Evolutionary conservation across 345 rosid species (phyloP).

Genomic region (Anastatica hierochuntica): DNA sequence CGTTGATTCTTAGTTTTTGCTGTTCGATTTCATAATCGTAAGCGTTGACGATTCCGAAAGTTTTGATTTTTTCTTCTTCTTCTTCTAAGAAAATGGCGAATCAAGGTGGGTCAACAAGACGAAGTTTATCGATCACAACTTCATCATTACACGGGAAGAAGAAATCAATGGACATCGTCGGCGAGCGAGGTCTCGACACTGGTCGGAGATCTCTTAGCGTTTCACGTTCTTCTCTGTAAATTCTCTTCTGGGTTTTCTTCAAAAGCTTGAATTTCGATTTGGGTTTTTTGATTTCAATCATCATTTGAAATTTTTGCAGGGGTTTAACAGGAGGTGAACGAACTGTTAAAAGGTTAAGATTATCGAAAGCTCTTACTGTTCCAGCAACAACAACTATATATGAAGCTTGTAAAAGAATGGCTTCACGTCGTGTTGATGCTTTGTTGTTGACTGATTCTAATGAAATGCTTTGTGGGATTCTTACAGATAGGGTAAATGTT

Average conservation of each 20-base stretch:
- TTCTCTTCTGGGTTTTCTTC: no score
- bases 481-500: slow-evolving; percentile 94
- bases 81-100: slow-evolving; percentile 47
- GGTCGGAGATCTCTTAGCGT: slow-evolving; percentile 49
- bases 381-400: slow-evolving; percentile 72
- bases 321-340: slow-evolving; percentile 72
- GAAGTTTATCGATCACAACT: slow-evolving; percentile 40
- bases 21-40: neutral
- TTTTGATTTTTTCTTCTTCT: neutral
- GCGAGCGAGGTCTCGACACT: slow-evolving; percentile 36
- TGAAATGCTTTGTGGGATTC: slow-evolving; percentile 95
- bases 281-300: neutral
- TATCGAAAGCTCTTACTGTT: slow-evolving; percentile 84
- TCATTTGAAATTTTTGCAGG: slow-evolving; percentile 31
- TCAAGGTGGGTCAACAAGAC: slow-evolving; percentile 67
- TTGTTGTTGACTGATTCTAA: slow-evolving; percentile 82
- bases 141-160: slow-evolving; percentile 42
- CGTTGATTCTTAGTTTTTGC: neutral
- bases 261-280: no score
- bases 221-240: slow-evolving; percentile 60
- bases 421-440: slow-evolving; percentile 92
- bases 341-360: slow-evolving; percentile 77
- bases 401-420: slow-evolving; percentile 95
- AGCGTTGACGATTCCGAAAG: slow-evolving; percentile 13
- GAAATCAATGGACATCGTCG: slow-evolving; percentile 43